These are phyloP conservation scores for Termitomyces bulborhizus DNA, from an alignment of 768 basidiomycete genomes.

Conservation along the genomic window DNA sequence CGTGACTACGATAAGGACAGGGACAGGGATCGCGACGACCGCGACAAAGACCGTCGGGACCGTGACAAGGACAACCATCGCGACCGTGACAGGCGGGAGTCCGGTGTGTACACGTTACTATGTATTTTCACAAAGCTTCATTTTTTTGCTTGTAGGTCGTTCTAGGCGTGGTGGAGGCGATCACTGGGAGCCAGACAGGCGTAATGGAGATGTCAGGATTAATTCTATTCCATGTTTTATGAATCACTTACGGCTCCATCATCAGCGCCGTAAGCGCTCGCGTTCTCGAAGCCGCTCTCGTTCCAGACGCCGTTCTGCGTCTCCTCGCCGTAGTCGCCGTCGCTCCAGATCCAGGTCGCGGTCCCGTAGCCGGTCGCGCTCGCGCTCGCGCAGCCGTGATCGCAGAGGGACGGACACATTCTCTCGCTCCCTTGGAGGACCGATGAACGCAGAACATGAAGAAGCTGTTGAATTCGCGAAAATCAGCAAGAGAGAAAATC, in stretches of 20 bases:
- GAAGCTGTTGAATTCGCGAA: conserved; percentile 95
- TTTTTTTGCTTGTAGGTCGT: conserved; percentile 20
- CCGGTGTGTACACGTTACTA: conserved; percentile 32
- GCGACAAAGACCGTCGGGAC: conserved; percentile 29
- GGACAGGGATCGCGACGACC: conserved; percentile 32
- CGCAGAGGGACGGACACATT: conserved; percentile 60
- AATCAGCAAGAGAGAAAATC: conserved; percentile 94
- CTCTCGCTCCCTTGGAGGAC: conserved; percentile 77
- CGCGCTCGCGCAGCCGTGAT: conserved; percentile 46
- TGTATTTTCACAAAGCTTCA: not conserved
- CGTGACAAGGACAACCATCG: conserved; percentile 45
- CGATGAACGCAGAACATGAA: conserved; percentile 87
- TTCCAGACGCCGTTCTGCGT: conserved; percentile 62
- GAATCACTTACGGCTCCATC: conserved; percentile 2
- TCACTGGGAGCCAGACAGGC: conserved; percentile 82
- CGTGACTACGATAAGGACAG: conserved; percentile 30
- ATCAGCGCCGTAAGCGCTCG: conserved; percentile 63
- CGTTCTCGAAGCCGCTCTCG: conserved; percentile 64
- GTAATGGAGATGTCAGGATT: conserved; percentile 55
- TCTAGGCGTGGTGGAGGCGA: conserved; percentile 50
- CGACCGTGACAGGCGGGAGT: conserved; percentile 48
- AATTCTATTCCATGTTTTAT: not conserved
- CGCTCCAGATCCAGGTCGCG: conserved; percentile 59
- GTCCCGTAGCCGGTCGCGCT: conserved; percentile 40
- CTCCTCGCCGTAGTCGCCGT: conserved; percentile 56